Base-by-base conservation (phyloP, 192 early-diverging fungal species). In the Glomus cerebriforme region DNA sequence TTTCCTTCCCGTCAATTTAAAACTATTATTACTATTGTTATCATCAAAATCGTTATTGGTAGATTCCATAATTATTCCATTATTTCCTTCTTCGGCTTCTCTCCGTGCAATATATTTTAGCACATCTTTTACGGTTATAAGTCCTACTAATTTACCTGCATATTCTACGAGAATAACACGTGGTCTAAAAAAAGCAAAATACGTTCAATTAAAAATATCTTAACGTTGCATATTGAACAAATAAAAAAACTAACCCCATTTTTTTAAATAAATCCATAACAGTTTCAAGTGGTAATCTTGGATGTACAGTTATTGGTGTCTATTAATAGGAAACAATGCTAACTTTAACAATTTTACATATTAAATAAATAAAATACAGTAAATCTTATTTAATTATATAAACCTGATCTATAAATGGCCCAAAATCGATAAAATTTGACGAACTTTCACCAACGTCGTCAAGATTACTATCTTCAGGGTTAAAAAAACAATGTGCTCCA, bases 191-290 rank as follows among this genome's bases (percentile, higher is more conserved):
- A 54, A n/a, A 2, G 34, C 15, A 65, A 71, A 17, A 35, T 47
- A 58, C 58, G 60, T 64, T 43, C 12, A 43, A 45, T 65, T n/a
- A 37, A 58, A 7, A 15, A 32, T 2, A 19, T 24, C 59, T 7
- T 35, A 59, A 45, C 39, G 22, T 65, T 54, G 49, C 35, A 49
- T 9, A 59, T 24, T 63, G 0, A 24, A 19, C 22, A 43, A 12
- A 68, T 7, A 31, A 58, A 27, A 24, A 37, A 68, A 37, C 37
- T 68, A 68, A 87, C 86, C 93, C 94, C 69, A 95, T 87, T 84
- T 96, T 94, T 70, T 92, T 93, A 79, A 96, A 96, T 59, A 96
- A 88, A 83, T 95, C 92, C 79, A 94, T 86, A 0, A 92, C 92
- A 0, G 92, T 93, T 73, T 94, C 94, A 12, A 92, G 82, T 1